These are phyloP conservation scores for Diaporthe velutina DNA, from an alignment of 2,329 filamentous ascomycete genomes.

Conservation along the genomic window DNA sequence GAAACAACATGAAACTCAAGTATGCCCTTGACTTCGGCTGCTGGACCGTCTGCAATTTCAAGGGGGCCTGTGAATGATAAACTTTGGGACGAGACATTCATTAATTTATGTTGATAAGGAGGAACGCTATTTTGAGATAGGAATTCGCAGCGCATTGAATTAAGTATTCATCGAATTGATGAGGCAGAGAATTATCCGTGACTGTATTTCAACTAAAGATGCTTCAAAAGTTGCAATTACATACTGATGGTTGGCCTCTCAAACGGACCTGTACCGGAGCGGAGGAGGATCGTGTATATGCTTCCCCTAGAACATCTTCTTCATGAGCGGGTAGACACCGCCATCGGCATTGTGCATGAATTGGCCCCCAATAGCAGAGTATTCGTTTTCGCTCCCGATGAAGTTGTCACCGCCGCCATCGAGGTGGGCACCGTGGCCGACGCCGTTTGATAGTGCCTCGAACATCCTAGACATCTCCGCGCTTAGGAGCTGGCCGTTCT, in stretches of 20 bases:
- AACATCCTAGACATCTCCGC: slow-evolving; percentile 66
- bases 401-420: slow-evolving; percentile 22
- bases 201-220: slow-evolving; percentile 2
- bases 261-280: not conserved
- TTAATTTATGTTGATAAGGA: too few species aligned
- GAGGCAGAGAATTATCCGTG: not conserved
- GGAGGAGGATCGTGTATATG: not conserved
- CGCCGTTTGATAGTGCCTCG: slow-evolving; percentile 53
- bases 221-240: not conserved
- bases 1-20: too few species aligned
- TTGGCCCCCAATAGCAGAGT: slow-evolving; percentile 7
- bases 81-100: too few species aligned
- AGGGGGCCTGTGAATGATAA: too few species aligned
- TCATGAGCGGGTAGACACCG: slow-evolving; percentile 33
- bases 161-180: not conserved
- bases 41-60: too few species aligned
- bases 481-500: slow-evolving; percentile 64
- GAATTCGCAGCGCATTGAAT: not conserved
- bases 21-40: too few species aligned
- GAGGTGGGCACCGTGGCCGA: slow-evolving; percentile 30
- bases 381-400: not conserved
- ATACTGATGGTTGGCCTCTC: not conserved
- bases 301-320: slow-evolving; percentile 33
- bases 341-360: slow-evolving; percentile 2
- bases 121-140: not conserved